Base-by-base conservation (phyloP, 192 early-diverging fungal genomes). In the Backusella mclennaniae region DNA sequence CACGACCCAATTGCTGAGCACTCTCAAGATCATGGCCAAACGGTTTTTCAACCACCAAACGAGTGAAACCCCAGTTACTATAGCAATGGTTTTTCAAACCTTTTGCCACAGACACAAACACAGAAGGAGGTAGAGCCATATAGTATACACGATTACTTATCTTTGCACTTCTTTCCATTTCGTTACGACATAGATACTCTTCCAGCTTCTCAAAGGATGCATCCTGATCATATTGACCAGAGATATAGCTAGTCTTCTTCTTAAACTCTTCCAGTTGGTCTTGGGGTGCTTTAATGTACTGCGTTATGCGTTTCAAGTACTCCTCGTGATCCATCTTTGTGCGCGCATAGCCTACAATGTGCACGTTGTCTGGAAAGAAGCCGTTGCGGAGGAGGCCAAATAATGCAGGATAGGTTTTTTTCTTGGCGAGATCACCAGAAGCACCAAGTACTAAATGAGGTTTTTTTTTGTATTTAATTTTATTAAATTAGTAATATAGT, bases 361-460 rank as follows among this genome's bases (percentile, higher is more conserved):
- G 84, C 15, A 88, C 87, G 38, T 91, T 87, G 29, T 85, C 84
- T 35, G 95, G 94, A 6, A 99, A 85, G 75, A 95, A 93, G 2
- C 85, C 82, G 83, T 94, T 93, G 71, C 91, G 91, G 88, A 91
- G 97, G 56, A 98, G 91, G 44, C 94, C 94, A 86, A 97, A 99
- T 53, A 99, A 90, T 1, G 96, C 95, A 7, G 97, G 97, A 83
- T 92, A 99, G 35, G 97, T 98, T 87, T 99, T 99, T 73, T 99
- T 99, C 87, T 95, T 98, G 44, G 97, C 97, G 63, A 99, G 90
- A 84, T 99, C 97, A 69, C 97, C 97, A 29, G 92, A 94, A 29
- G 95, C 95, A 36, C 95, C 95, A 72, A 96, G 89, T 21, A 96
- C 94, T 90, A 35, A 29, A 14, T 29, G 21, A 63, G 21, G 21